Evolutionary conservation across 805 yeast species (phyloP), one percentile per base, ranked within the genome.

Genomic region (Torulaspora maleeae): DNA sequence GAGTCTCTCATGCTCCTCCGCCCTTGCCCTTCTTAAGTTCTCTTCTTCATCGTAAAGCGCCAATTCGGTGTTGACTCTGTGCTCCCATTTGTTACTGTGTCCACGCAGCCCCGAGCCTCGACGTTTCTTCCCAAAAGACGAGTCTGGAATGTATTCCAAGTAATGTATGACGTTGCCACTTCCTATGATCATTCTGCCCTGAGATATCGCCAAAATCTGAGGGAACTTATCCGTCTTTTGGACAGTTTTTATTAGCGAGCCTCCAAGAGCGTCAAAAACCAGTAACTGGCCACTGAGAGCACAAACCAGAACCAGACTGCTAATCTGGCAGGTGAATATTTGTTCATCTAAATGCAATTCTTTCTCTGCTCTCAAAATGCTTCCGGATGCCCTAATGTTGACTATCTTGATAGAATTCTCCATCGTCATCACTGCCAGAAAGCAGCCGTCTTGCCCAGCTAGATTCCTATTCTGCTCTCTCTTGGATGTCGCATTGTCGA

Each of bases 401-500:
- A 60, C 48, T 7, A 59, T 41, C n/a, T 45, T 40, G 17, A 63
- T 47, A 12, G 54, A 41, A 34, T 59, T 59, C 35, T 51, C 49
- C 24, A 43, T 44, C 1, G 64, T 59, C 38, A 57, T 33, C 0
- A 64, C 36, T 4, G 65, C 59, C 3, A 64, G 33, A 37, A 51
- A 61, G 44, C 70, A 66, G 25, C 69, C 68, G 49, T 63, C 68
- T 6, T 56, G 58, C 9, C 70, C 70, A 2, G 67, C 60, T 11
- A 60, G 41, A 15, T 44, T 44, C 4, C 49, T 20, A 47, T 61
- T 50, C 43, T 56, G 67, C 20, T 56, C 53, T 32, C 50, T 55
- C 36, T 50, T 43, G 11, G 65, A 38, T 9, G 69, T 63, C 3
- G 49, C 45, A 19, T 58, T 60, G 47, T 66, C 70, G 8, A 64